Evolutionary conservation across 495 filamentous ascomycete species (phyloP), one percentile per base, ranked within the genome.

Genomic region (Eremomyces bilateralis): DNA sequence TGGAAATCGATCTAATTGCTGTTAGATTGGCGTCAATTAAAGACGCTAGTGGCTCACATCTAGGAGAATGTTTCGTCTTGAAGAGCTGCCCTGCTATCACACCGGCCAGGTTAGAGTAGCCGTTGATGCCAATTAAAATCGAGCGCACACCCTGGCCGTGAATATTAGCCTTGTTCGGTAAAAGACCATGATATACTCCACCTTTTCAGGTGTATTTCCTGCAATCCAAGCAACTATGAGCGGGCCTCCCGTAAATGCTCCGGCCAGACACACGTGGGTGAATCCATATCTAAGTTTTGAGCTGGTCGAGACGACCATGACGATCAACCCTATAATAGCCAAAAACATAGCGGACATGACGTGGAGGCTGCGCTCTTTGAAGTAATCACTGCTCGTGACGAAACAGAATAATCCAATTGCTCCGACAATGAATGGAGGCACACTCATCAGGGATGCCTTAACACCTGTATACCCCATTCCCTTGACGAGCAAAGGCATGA

Each of bases 81-180:
- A 41, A 44, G 6, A 44, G 22, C 34, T 44, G 32, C 12, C 39
- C 32, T 17, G 32, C 42, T 24, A 44, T 44, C 4, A 44, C 29
- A 13, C 42, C 42, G 3, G 32, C 39, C 12, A 44, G 33, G 31
- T 44, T 41, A 20, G 18, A 29, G 31, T 33, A 44, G 8, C 42
- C 42, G 21, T 44, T 41, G 12, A 44, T 35, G 5, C 39, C 39
- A 10, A 43, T 25, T 8, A 43, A 31, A 27, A 43, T 22, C 15
- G 36, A 11, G 25, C 40, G 5, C 20, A 20, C 25, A 2, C 36
- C 35, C 37, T 34, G 31, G n/a, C n/a, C n/a, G n/a, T n/a, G n/a
- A n/a, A n/a, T n/a, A n/a, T n/a, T 15, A 30, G 3, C 3, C 24
- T 24, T 41, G 22, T 27, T 39, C 15, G 8, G 18, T 20, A 17